Evolutionary conservation across 148 eudicot species (phyloP).

Genomic region (Simmondsia chinensis): DNA sequence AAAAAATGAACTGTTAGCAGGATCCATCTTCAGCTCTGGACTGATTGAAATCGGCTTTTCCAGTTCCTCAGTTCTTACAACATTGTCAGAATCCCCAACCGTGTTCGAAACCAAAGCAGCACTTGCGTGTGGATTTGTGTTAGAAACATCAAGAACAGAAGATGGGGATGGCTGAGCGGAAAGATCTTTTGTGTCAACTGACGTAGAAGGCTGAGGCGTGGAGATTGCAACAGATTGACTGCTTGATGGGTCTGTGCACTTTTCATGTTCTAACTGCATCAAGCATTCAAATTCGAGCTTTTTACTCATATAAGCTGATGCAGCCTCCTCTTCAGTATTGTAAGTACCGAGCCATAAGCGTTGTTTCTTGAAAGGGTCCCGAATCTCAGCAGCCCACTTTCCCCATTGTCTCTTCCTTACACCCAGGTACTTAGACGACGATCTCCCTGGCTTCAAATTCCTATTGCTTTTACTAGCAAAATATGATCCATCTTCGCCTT

Average conservation of each 20-base stretch:
- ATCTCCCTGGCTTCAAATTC: background rate
- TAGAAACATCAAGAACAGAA: conserved; percentile 30
- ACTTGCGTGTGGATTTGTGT: conserved; percentile 4
- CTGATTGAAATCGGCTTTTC: conserved; percentile 1
- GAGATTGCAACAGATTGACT: background rate
- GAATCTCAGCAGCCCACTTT: conserved; percentile 29
- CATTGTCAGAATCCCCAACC: background rate
- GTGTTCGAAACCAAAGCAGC: background rate
- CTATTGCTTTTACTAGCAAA: background rate
- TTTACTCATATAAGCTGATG: conserved; percentile 10
- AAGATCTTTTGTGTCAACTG: conserved; percentile 12
- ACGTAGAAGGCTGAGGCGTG: conserved; percentile 5
- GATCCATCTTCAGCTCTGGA: background rate
- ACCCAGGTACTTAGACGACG: conserved; percentile 13
- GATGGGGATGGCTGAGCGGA: conserved; percentile 29
- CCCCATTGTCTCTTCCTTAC: conserved; percentile 28
- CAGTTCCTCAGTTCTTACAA: background rate
- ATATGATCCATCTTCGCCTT: background rate
- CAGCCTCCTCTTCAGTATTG: conserved; percentile 19
- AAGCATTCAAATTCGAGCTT: conserved; percentile 9
- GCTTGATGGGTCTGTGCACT: background rate
- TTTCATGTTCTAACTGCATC: background rate
- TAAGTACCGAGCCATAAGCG: conserved; percentile 27
- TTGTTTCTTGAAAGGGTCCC: conserved; percentile 14
- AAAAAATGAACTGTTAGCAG: background rate